These are phyloP conservation scores for Boletellus emodensis DNA, from an alignment of 768 basidiomycete species.

Conservation along the genomic window DNA sequence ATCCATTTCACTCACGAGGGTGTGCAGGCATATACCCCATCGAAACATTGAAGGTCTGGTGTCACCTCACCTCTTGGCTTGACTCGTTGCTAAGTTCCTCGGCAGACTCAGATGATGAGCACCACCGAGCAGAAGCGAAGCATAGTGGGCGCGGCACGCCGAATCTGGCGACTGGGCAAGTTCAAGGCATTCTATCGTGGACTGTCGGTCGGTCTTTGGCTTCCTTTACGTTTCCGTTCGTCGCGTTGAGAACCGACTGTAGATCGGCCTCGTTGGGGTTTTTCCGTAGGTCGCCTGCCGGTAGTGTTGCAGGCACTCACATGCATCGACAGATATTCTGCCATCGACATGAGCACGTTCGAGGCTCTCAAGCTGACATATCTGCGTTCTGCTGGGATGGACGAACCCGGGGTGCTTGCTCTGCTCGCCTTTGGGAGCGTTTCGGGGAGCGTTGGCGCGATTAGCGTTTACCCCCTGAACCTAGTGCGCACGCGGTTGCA, in stretches of 20 bases:
- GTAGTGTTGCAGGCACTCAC: background rate
- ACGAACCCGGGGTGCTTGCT: constrained; percentile 87
- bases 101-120: constrained; percentile 94
- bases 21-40: constrained; percentile 87
- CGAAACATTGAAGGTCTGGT: constrained; percentile 83
- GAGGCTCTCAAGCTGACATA: constrained; percentile 94
- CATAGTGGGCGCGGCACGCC: constrained; percentile 58
- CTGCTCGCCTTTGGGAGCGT: constrained; percentile 87
- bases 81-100: constrained; percentile 2
- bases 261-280: constrained; percentile 95
- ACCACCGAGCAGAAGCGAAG: constrained; percentile 60
- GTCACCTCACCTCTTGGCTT: background rate
- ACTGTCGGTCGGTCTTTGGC: constrained; percentile 62
- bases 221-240: constrained; percentile 3
- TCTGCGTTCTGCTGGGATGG: constrained; percentile 76
- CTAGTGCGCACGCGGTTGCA: constrained; percentile 92
- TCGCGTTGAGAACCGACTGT: constrained; percentile 13
- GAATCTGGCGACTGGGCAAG: constrained; percentile 77
- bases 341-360: constrained; percentile 97
- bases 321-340: constrained; percentile 58
- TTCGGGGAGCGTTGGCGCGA: constrained; percentile 91
- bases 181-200: constrained; percentile 88
- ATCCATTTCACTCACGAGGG: constrained; percentile 13
- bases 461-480: constrained; percentile 89
- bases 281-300: constrained; percentile 67